Evolutionary conservation across 2,329 filamentous ascomycete genomes (phyloP), one percentile per base, ranked within the genome.

Genomic region (Fusarium verrucosum): DNA sequence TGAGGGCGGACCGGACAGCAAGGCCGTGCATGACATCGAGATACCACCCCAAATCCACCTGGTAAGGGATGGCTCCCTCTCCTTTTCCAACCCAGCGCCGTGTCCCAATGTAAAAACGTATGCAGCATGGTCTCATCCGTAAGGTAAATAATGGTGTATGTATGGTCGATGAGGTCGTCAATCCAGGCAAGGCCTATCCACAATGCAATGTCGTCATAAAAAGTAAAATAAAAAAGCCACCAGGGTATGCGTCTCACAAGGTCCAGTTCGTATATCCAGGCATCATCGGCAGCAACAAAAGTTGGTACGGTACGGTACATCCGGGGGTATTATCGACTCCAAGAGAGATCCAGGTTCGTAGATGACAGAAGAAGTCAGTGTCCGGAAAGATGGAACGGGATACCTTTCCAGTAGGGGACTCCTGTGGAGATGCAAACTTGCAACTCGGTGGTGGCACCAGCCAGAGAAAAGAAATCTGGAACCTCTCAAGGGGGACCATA

Each of bases 71-170:
- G 51, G 50, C 50, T 60, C 66, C 60, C 68, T 59, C 43, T 61
- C 68, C 64, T 73, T 75, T 74, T 71, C 62, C 68, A 66, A 65
- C 66, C 68, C 65, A 72, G 71, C 73, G 74, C 74, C 74, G 59
- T 66, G 45, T 65, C 59, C 62, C 57, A 63, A 47, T 69, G 38
- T 70, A 71, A 73, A n/a, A 73, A 69, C 73, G 70, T 71, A 72
- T 75, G 72, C 72, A 72, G 67, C 73, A 72, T 75, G 53, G 69
- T 65, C 62, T 76, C 75, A 74, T 76, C 73, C 70, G 60, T 60
- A 54, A 63, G 69, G 69, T 56, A 70, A 66, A 64, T 58, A 67
- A 60, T 38, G 53, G 40, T 63, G 62, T 52, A 49, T 63, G 62
- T 52, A 49, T 52, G 67, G 70, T 74, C 67, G 72, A 68, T 57